phyloP scores from a whole-genome alignment of 2,329 filamentous ascomycete species.

The Alternaria alternata region DNA sequence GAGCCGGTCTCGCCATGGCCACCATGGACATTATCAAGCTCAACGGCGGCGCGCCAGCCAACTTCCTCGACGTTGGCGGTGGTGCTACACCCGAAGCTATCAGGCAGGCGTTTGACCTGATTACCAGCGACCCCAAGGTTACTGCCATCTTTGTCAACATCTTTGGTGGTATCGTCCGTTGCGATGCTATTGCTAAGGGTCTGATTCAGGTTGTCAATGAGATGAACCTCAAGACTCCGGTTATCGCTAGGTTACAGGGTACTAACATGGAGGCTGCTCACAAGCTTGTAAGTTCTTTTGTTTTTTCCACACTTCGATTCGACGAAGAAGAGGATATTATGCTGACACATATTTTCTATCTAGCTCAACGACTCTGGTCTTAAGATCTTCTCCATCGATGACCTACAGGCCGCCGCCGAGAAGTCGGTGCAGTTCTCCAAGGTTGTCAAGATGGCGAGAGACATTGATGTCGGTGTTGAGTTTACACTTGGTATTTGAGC shows the following conservation, averaged over 20 bases:
- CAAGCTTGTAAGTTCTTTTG: constrained; percentile 66
- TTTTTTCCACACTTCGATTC: not conserved
- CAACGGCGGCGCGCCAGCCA: constrained; percentile 93
- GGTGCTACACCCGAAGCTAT: constrained; percentile 97
- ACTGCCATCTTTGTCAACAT: constrained; percentile 99
- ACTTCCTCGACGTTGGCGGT: constrained; percentile 98
- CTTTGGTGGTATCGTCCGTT: constrained; percentile 98
- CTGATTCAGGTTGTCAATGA: constrained; percentile 93
- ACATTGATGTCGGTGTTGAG: constrained; percentile 91
- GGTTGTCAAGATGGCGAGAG: constrained; percentile 97
- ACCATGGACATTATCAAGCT: constrained; percentile 99
- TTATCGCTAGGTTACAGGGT: constrained; percentile 95
- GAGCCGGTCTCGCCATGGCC: constrained; percentile 98
- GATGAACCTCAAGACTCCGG: constrained; percentile 95
- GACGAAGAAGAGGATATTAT: not conserved
- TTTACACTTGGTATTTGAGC: constrained; percentile 75
- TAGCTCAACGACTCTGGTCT: constrained; percentile 94
- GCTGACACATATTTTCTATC: constrained; percentile 27
- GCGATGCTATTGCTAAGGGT: constrained; percentile 95
- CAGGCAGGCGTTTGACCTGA: constrained; percentile 96
- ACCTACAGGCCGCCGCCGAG: constrained; percentile 95
- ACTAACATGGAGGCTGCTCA: constrained; percentile 98
- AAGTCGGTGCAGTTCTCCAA: constrained; percentile 99
- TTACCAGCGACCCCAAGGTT: constrained; percentile 97
- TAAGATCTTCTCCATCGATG: constrained; percentile 99